Evolutionary conservation across 140 eudicot genomes (phyloP), one percentile per base, ranked within the genome.

Genomic region (Ambrosia hybrid): DNA sequence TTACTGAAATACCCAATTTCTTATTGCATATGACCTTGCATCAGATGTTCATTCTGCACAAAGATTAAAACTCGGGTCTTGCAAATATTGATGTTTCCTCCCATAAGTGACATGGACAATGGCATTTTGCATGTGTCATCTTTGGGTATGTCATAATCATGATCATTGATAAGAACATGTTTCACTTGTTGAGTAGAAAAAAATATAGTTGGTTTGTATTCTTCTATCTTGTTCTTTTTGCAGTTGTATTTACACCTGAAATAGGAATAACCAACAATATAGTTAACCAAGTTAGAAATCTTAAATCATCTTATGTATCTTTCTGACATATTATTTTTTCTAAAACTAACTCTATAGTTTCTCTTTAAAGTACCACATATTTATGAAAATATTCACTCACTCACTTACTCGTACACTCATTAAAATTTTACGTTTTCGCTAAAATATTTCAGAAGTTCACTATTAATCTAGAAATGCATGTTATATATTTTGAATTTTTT

Each of bases 61-160:
- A 88, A 87, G 39, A 71, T 81, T 69, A 89, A 67, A 75, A 89
- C 74, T 68, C 98, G 87, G 46, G 74, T 79, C 83, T 89, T 92
- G 86, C 87, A 87, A 65, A 63, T 39, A 64, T 92, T 92, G 79
- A 80, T 74, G 79, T 64, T 83, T 41, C 95, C 96, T 71, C 95
- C 95, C 63, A 81, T 83, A 62, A 83, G 81, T n/a, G 95, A 89
- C 82, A 60, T 87, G 12, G 96, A 87, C 78, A 92, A 68, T 49
- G 88, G 83, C 89, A 77, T 86, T 34, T 75, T 73, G 79, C 87
- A 81, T 8, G 76, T 58, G 76, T 85, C 89, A 70, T 89, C 97
- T 38, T 79, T 65, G 67, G 70, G 26, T 58, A 37, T 77, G 55
- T 84, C 52, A 13, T 64, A 58, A 73, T 64, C 77, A 30, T 78